phyloP scores from a whole-genome alignment of 164 flowering plant species.

The Dillenia suffruticosa region DNA sequence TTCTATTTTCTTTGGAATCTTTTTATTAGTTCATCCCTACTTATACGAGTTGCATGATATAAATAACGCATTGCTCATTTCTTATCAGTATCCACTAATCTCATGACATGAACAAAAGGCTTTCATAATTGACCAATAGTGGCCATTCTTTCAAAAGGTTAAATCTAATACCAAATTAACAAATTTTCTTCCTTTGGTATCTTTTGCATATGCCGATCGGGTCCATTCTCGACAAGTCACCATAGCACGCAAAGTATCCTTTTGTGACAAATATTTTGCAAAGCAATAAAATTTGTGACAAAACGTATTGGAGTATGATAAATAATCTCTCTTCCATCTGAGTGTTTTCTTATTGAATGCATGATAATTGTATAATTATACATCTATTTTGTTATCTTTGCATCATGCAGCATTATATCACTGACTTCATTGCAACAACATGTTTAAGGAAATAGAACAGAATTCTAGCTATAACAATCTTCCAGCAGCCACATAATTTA shows the following conservation, averaged over 20 bases:
- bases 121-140: background rate
- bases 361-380: background rate
- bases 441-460: background rate
- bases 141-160: slow-evolving; percentile 1
- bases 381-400: background rate
- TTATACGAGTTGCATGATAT: background rate
- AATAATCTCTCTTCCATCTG: background rate
- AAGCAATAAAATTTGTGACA: too few species aligned
- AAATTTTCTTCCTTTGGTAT: background rate
- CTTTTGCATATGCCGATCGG: background rate
- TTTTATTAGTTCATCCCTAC: background rate
- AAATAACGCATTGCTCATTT: slow-evolving; percentile 1
- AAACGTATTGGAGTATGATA: background rate
- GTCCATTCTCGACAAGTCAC: slow-evolving; percentile 3
- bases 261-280: background rate
- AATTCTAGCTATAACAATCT: background rate
- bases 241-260: slow-evolving; percentile 1
- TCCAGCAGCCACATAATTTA: slow-evolving; percentile 6
- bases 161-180: background rate
- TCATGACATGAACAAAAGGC: slow-evolving; percentile 1
- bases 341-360: slow-evolving; percentile 5
- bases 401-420: background rate
- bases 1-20: background rate
- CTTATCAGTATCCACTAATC: slow-evolving; percentile 2
- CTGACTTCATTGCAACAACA: slow-evolving; percentile 3